These are phyloP conservation scores for Myriosclerotinia duriaeana DNA, from an alignment of 2,329 filamentous ascomycete species.

Conservation along the genomic window DNA sequence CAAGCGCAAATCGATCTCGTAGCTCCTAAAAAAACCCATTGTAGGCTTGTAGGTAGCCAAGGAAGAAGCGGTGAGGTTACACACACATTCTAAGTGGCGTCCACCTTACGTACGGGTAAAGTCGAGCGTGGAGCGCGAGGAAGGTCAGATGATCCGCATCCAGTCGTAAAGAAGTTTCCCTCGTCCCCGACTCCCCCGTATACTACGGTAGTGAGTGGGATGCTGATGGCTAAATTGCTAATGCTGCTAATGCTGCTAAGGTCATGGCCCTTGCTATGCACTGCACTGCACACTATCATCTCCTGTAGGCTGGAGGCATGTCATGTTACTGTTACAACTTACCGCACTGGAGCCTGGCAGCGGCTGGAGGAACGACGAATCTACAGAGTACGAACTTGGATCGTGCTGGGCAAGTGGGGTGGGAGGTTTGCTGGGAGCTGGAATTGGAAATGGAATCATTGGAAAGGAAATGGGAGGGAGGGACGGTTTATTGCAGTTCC, in stretches of 20 bases:
- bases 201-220: background rate
- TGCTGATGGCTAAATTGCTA: too few species aligned
- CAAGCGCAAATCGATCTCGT: background rate
- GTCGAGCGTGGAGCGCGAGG: background rate
- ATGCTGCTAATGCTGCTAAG: too few species aligned
- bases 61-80: constrained; percentile 17
- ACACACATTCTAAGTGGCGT: too few species aligned
- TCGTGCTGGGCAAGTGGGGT: background rate
- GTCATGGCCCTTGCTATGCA: too few species aligned
- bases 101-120: background rate
- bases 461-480: too few species aligned
- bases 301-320: too few species aligned
- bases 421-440: background rate
- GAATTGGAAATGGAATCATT: too few species aligned
- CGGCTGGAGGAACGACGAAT: too few species aligned
- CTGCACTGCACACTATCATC: too few species aligned
- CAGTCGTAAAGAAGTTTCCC: background rate
- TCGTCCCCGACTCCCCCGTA: background rate
- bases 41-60: too few species aligned
- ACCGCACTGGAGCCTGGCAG: too few species aligned
- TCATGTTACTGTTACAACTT: too few species aligned
- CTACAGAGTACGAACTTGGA: background rate
- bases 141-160: constrained; percentile 16
- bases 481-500: background rate
- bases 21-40: background rate